Evolutionary conservation across 768 basidiomycete species (phyloP).

Genomic region (Paxillus involutus): DNA sequence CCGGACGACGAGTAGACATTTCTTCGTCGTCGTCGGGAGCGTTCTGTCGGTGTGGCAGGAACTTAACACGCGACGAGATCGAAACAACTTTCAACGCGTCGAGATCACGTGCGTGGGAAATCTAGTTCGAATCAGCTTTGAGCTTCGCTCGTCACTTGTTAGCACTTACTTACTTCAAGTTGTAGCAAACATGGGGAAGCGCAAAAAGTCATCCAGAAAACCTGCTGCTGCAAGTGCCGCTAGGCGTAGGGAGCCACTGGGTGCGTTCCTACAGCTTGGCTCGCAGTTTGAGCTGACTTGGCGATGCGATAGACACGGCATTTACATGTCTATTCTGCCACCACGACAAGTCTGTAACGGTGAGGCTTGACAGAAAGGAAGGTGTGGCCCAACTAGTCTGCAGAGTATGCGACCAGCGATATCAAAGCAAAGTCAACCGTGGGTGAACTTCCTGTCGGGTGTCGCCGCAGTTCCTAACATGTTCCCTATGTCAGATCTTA

Average conservation of each 20-base stretch:
- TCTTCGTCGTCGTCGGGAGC: constrained; percentile 6
- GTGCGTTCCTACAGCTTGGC: constrained; percentile 35
- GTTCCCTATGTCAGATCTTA: constrained; percentile 58
- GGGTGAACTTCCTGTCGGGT: constrained; percentile 25
- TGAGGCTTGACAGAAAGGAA: constrained; percentile 83
- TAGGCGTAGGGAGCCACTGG: constrained; percentile 69
- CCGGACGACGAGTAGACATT: constrained; percentile 68
- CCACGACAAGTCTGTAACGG: constrained; percentile 86
- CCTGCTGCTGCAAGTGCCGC: constrained; percentile 64
- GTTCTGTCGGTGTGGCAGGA: background rate
- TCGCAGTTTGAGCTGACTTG: constrained; percentile 1
- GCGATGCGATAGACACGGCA: constrained; percentile 56
- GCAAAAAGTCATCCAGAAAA: constrained; percentile 87
- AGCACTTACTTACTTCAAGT: no score
- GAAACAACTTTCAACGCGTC: constrained; percentile 25
- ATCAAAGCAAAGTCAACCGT: constrained; percentile 88
- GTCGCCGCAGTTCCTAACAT: constrained; percentile 11
- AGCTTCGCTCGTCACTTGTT: background rate
- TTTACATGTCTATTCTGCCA: constrained; percentile 90
- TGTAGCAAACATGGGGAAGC: constrained; percentile 72
- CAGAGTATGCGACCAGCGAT: constrained; percentile 83
- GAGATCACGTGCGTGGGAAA: constrained; percentile 30
- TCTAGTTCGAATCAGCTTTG: background rate
- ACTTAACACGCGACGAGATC: constrained; percentile 31
- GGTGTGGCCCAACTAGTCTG: constrained; percentile 79